phyloP scores from a whole-genome alignment of 805 yeast genomes.

The Wickerhamomyces xylosicus region DNA sequence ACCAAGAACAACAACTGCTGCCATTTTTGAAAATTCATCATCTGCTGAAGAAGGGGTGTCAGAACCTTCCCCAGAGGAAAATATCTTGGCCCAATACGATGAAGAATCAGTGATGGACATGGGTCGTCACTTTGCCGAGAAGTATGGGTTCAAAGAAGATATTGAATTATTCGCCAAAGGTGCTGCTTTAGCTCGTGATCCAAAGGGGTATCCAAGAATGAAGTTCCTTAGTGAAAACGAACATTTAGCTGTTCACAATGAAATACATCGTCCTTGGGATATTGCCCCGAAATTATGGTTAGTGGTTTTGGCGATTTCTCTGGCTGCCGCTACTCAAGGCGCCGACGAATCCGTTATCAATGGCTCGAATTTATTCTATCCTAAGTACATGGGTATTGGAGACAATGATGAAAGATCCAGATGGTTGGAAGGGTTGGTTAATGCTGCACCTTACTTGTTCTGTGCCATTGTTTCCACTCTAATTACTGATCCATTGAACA shows the following conservation, averaged over 20 bases:
- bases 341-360: constrained; percentile 67
- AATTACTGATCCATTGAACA: constrained; percentile 42
- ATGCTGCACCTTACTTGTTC: constrained; percentile 57
- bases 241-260: constrained; percentile 37
- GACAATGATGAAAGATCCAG: constrained; percentile 19
- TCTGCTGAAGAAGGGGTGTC: no score
- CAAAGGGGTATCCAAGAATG: constrained; percentile 26
- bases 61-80: constrained; percentile 9
- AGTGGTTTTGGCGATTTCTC: constrained; percentile 45
- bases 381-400: constrained; percentile 32
- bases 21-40: no score
- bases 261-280: constrained; percentile 32
- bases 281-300: constrained; percentile 35
- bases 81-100: constrained; percentile 41
- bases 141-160: constrained; percentile 28
- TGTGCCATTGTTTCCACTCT: constrained; percentile 48
- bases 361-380: constrained; percentile 53
- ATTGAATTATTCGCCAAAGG: constrained; percentile 38
- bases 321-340: constrained; percentile 57
- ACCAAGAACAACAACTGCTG: no score
- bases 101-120: constrained; percentile 51
- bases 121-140: constrained; percentile 53
- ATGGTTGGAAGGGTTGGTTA: constrained; percentile 42
- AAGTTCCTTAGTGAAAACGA: constrained; percentile 26
- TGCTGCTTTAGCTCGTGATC: constrained; percentile 47